Evolutionary conservation across 495 filamentous ascomycete species (phyloP), one percentile per base, ranked within the genome.

Genomic region (Viridothelium virens): DNA sequence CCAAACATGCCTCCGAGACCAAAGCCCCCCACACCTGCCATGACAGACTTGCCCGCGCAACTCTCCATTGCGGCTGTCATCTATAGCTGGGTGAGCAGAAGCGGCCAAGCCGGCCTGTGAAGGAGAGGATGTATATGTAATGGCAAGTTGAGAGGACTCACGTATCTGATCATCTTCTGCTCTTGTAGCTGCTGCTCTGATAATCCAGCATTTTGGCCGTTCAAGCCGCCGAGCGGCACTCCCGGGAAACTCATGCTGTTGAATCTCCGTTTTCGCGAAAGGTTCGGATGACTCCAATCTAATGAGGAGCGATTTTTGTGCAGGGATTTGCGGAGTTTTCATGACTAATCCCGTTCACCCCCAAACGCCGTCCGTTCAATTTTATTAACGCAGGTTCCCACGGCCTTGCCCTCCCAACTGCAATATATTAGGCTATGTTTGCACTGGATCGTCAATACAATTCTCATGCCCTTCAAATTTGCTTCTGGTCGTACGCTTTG

Each of bases 1-100:
- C 92, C 92, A 70, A 97, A 96, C n/a, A 90, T 77, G 70, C 91
- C 93, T 63, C 92, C 92, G 48, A 97, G 85, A 37, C 85, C 92
- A 73, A 96, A 96, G 11, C 92, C 92, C 81, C 91, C 91, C 18
- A 83, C 88, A 46, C 92, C 93, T 1, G 90, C 85, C 61, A 97
- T 84, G 64, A 83, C 87, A 12, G 90, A 90, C 73, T 96, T 96
- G 44, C 84, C 83, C 11, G 87, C 88, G 76, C 92, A 97, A 5
- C 88, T 92, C 75, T 97, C 92, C 90, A 95, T 95, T 46, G 85
- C 84, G 25, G 77, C 74, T 82, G 90, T 83, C 83, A 96, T 89
- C 91, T 92, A 67, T 41, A 33, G 38, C 11, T 38, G 16, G 16
- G 34, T 53, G 3, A 48, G 53, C 14, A 7, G 0, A 37, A 37